Percentiles rank a stretch among this genome's conserved stretches.
Conservation (phyloP, 2,329 filamentous ascomycete genomes). For the Paradendryphiella salina region DNA sequence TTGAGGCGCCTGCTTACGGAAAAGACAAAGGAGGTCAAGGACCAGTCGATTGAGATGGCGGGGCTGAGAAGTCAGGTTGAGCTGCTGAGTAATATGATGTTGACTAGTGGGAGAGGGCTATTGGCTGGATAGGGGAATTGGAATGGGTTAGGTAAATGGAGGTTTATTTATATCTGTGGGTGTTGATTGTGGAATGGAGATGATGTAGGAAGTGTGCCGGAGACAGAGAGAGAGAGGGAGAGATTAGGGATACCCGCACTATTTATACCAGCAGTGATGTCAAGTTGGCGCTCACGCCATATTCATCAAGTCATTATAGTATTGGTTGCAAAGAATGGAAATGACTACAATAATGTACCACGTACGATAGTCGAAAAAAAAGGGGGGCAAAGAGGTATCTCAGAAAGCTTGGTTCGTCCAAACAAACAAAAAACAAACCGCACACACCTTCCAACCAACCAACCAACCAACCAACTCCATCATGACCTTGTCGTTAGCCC, state of each 20-base stretch:
- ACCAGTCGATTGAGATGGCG: slow-evolving; percentile 33
- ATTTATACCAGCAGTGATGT: no score
- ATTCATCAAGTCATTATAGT: no score
- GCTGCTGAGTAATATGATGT: slow-evolving; percentile 31
- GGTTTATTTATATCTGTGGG: neutral
- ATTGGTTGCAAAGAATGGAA: no score
- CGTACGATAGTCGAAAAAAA: no score
- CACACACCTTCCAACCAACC: no score
- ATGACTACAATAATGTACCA: no score
- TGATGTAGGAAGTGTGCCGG: no score
- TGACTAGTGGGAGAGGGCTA: slow-evolving; percentile 15
- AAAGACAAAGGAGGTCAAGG: slow-evolving; percentile 32
- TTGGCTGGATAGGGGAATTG: neutral
- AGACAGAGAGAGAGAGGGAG: no score
- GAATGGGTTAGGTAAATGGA: neutral
- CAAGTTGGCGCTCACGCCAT: no score
- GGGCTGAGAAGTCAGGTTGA: slow-evolving; percentile 34
- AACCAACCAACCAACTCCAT: slow-evolving; percentile 1
- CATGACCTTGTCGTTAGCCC: slow-evolving; percentile 5
- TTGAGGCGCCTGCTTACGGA: slow-evolving; percentile 24
- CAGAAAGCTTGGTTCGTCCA: neutral
- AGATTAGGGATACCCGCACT: no score
- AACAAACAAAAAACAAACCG: no score
- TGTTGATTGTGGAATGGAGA: neutral
- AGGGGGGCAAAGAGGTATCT: slow-evolving; percentile 9